Base-by-base conservation (phyloP, 306 rosid genomes). In the Erythrophleum fordii region DNA sequence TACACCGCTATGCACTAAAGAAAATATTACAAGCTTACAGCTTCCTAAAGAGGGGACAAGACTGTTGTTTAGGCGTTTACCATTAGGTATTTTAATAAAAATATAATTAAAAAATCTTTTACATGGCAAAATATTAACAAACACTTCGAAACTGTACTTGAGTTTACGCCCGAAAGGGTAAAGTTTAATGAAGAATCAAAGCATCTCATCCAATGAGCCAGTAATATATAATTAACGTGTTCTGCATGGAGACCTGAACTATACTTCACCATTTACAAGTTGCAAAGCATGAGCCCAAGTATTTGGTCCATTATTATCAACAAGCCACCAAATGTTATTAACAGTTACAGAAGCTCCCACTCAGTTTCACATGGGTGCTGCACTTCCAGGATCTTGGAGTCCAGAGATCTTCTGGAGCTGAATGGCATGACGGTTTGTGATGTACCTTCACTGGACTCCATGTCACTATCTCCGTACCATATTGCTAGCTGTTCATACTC, bases 401-500 rank as follows among this genome's bases (percentile, higher is more conserved):
- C 72, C 69, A 58, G 28, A 20, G 64, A 16, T 37, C 70, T 73
- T 75, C 35, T 71, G 45, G 83, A 87, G 79, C 77, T 80, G 34
- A 84, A 76, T 64, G 76, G 84, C 37, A 74, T 34, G 28, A 6
- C 51, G 73, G 71, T 72, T 69, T 31, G 83, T 0, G 80, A 78
- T 39, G 23, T 8, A 60, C 76, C 79, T 68, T 66, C 55, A 45
- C 31, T 46, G 53, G 67, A 29, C 31, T 83, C 87, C 16, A 87
- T 62, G 70, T 86, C 90, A 18, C 76, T 17, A 48, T 92, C 98
- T 67, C 97, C 99, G 53, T 83, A 90, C 98, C 97, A 95, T 82
- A 93, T 86, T 34, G 94, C 95, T 25, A 95, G 91, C 82, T 85
- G 94, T 80, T 95, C 92, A 37, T 95, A 93, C 83, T 93, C 97